phyloP scores from a whole-genome alignment of 495 filamentous ascomycete genomes.

The Physcia stellaris region DNA sequence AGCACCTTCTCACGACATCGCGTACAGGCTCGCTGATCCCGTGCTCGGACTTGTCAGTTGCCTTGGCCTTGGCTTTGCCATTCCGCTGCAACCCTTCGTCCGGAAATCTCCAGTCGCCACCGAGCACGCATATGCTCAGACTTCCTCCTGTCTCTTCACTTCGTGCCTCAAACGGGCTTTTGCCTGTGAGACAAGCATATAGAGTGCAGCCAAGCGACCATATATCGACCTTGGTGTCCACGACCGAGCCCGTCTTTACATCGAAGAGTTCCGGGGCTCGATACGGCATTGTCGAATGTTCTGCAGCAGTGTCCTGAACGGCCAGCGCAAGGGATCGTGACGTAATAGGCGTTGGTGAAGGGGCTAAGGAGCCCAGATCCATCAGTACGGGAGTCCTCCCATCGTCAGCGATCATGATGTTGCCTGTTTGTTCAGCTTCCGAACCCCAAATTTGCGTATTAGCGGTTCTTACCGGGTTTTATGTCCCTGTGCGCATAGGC shows the following conservation, averaged over 20 bases:
- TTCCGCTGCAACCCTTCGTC: constrained; percentile 51
- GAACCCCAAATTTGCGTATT: too few species aligned
- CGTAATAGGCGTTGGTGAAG: constrained; percentile 83
- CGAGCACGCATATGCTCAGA: constrained; percentile 78
- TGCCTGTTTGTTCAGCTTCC: constrained; percentile 39
- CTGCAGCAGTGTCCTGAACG: constrained; percentile 85
- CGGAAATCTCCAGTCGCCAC: constrained; percentile 88
- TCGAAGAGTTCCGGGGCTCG: constrained; percentile 96
- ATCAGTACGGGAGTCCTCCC: constrained; percentile 76
- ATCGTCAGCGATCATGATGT: constrained; percentile 52
- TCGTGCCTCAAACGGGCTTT: constrained; percentile 90
- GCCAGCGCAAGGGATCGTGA: constrained; percentile 80
- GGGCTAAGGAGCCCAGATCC: constrained; percentile 88
- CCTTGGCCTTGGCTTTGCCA: constrained; percentile 28
- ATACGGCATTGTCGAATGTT: constrained; percentile 97
- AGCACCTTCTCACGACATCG: constrained; percentile 73
- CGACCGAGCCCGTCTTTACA: constrained; percentile 80
- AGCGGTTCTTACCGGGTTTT: constrained; percentile 69
- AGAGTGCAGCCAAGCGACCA: constrained; percentile 95
- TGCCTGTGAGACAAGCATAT: constrained; percentile 89
- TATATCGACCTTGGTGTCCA: constrained; percentile 96
- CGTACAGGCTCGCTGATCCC: constrained; percentile 63
- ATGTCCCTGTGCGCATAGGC: constrained; percentile 95
- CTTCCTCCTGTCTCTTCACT: constrained; percentile 92
- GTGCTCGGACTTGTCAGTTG: constrained; percentile 37